Conservation (phyloP, 306 rosid species). For the Trifolium subterraneum region DNA sequence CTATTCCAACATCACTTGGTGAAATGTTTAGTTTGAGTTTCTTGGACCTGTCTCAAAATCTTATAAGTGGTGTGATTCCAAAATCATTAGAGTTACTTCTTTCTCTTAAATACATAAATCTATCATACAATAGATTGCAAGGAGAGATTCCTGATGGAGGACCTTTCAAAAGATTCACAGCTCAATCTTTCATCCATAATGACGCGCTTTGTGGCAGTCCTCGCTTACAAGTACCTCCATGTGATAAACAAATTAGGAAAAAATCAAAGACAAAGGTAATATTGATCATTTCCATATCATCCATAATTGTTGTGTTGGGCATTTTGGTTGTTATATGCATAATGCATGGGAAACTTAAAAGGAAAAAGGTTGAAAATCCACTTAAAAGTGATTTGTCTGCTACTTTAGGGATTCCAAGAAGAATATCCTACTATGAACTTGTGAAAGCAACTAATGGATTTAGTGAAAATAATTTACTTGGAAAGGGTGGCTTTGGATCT, state of each 20-base stretch:
- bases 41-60: constrained; percentile 41
- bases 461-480: constrained; percentile 29
- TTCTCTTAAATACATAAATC: constrained; percentile 33
- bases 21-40: constrained; percentile 21
- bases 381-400: background rate
- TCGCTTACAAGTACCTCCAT: constrained; percentile 37
- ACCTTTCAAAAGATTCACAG: constrained; percentile 36
- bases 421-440: constrained; percentile 37
- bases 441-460: constrained; percentile 35
- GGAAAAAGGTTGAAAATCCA: background rate
- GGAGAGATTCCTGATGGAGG: constrained; percentile 47
- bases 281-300: constrained; percentile 5
- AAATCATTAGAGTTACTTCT: constrained; percentile 43
- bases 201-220: constrained; percentile 44
- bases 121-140: constrained; percentile 41
- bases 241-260: too few relatives aligned
- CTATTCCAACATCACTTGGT: constrained; percentile 43
- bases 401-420: background rate
- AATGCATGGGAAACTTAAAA: background rate
- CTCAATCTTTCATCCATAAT: constrained; percentile 41
- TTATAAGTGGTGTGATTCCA: constrained; percentile 40
- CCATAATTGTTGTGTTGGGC: background rate
- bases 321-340: constrained; percentile 11
- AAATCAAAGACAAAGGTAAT: background rate
- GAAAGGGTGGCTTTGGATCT: constrained; percentile 38